Evolutionary conservation across 139 green algal genomes (phyloP).

Genomic region (Axilococcus clingmanii): DNA sequence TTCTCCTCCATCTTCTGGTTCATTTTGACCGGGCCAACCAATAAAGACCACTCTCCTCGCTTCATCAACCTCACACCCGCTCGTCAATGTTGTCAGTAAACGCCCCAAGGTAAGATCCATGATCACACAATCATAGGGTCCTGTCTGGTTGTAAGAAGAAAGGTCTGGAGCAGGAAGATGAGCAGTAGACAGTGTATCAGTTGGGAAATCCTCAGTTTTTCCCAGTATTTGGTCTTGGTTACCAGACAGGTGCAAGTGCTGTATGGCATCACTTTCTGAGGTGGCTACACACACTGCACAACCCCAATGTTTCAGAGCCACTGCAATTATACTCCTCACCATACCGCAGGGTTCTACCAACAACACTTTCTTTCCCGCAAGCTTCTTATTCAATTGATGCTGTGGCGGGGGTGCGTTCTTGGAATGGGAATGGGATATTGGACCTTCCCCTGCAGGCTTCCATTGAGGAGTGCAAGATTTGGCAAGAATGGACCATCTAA

Average conservation of each 20-base stretch:
- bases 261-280: constrained; percentile 33
- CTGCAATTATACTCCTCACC: constrained; percentile 36
- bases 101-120: constrained; percentile 36
- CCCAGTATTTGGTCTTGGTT: neutral
- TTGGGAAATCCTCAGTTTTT: neutral
- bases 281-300: constrained; percentile 47
- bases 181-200: neutral
- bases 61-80: constrained; percentile 1
- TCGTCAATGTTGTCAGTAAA: constrained; percentile 43
- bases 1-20: constrained; percentile 15
- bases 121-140: constrained; percentile 50
- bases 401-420: neutral
- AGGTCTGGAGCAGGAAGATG: neutral
- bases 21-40: constrained; percentile 17
- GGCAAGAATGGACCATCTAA: constrained; percentile 40
- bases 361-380: constrained; percentile 40
- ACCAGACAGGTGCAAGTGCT: constrained; percentile 15
- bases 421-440: neutral
- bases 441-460: neutral
- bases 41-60: constrained; percentile 3
- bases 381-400: neutral
- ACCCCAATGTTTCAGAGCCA: constrained; percentile 55
- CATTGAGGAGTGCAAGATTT: too few species aligned
- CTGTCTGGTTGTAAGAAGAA: constrained; percentile 4
- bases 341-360: constrained; percentile 55